Conservation (phyloP, 306 rosid species). For the Inga laurina region DNA sequence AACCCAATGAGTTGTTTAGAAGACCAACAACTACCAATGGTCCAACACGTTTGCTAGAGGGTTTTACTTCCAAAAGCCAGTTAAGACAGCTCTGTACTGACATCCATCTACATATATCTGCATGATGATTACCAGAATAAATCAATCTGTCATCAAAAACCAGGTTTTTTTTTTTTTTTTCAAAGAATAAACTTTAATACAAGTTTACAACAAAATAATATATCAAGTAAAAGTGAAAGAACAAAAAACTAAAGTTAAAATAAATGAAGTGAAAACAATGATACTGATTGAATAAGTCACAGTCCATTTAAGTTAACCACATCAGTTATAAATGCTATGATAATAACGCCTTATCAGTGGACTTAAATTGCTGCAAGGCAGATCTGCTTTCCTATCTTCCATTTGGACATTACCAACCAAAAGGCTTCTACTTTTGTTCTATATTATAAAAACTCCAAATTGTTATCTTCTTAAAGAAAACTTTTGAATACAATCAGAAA, state of each 20-base stretch:
- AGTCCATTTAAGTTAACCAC: conserved; percentile 17
- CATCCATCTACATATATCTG: conserved; percentile 74
- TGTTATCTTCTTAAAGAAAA: not conserved
- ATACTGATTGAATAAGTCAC: not conserved
- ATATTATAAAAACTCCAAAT: not conserved
- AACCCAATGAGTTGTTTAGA: conserved; percentile 47
- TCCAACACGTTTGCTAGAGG: conserved; percentile 64
- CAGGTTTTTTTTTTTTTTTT: no score
- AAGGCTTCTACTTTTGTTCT: not conserved
- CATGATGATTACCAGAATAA: conserved; percentile 6
- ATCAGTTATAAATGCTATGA: not conserved
- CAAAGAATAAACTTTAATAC: not conserved
- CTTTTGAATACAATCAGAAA: not conserved
- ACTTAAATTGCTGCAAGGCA: not conserved
- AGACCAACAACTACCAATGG: conserved; percentile 61
- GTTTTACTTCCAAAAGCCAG: conserved; percentile 68
- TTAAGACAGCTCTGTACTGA: conserved; percentile 63
- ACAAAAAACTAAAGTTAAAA: not conserved
- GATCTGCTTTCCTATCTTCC: not conserved
- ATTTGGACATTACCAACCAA: not conserved
- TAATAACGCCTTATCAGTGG: not conserved
- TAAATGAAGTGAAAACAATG: not conserved
- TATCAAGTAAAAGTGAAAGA: not conserved
- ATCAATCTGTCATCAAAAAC: conserved; percentile 8
- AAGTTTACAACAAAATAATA: not conserved